Evolutionary conservation across 192 early-diverging fungal species (phyloP).

Genomic region (Paraglomus brasilianum): DNA sequence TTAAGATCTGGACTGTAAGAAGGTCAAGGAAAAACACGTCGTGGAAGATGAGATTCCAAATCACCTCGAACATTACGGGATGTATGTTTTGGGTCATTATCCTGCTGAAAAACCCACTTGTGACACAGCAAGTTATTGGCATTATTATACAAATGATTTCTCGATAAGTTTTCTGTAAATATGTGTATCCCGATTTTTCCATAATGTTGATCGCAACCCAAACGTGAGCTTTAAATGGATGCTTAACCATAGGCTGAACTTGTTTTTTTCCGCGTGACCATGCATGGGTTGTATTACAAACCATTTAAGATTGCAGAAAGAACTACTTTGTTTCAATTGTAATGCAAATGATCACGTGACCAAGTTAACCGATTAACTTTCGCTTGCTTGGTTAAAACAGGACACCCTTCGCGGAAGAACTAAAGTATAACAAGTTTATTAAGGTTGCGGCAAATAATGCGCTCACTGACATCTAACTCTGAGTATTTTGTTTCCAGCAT

Average conservation of each 20-base stretch:
- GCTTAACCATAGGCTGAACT: constrained; percentile 2
- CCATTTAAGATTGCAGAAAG: background rate
- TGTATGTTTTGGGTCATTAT: constrained; percentile 4
- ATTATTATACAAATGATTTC: background rate
- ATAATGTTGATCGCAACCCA: no score
- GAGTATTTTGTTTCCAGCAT: background rate
- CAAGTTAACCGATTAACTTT: background rate
- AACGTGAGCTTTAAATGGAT: constrained; percentile 15
- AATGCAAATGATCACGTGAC: background rate
- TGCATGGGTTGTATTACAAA: background rate
- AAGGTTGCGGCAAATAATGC: no score
- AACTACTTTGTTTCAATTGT: constrained; percentile 5
- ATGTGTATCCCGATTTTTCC: background rate
- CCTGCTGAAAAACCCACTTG: constrained; percentile 7
- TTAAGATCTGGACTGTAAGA: constrained; percentile 16
- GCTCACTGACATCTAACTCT: background rate
- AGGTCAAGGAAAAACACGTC: constrained; percentile 1
- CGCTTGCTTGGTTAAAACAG: no score
- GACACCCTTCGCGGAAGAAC: background rate
- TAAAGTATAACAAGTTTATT: background rate
- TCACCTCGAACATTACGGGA: background rate
- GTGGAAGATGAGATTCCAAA: background rate
- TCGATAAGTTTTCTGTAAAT: constrained; percentile 2
- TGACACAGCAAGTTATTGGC: background rate
- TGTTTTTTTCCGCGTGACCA: background rate